phyloP scores from a whole-genome alignment of 2,329 filamentous ascomycete genomes.

The Phialocephala sp. region DNA sequence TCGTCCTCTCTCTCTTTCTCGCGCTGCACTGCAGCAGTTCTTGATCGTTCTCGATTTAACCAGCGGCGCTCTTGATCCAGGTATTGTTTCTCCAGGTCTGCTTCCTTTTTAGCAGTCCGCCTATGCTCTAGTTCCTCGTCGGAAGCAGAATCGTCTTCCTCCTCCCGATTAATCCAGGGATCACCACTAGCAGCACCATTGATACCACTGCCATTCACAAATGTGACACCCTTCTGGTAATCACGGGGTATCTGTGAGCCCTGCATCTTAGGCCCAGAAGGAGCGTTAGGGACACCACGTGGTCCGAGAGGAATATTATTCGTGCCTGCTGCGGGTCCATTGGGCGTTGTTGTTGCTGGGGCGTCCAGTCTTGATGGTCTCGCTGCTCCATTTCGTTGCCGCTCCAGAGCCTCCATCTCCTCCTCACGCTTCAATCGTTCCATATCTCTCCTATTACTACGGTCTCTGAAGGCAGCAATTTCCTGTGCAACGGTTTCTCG shows the following conservation, averaged over 20 bases:
- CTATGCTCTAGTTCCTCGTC: conserved; percentile 84
- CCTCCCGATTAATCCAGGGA: conserved; percentile 66
- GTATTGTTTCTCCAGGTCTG: conserved; percentile 81
- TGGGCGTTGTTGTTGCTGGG: conserved; percentile 60
- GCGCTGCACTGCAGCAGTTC: conserved; percentile 83
- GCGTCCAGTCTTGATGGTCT: conserved; percentile 73
- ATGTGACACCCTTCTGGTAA: conserved; percentile 78
- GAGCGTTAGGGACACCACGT: conserved; percentile 74
- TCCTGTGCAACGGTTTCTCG: conserved; percentile 92
- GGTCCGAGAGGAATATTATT: conserved; percentile 82
- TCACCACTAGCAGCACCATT: conserved; percentile 58
- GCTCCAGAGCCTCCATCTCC: conserved; percentile 86
- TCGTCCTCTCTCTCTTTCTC: conserved; percentile 82
- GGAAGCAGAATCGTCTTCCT: conserved; percentile 85
- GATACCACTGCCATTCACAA: conserved; percentile 78
- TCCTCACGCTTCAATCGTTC: conserved; percentile 89
- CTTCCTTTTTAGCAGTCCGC: conserved; percentile 70
- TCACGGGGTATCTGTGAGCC: conserved; percentile 69
- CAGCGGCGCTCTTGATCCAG: conserved; percentile 87
- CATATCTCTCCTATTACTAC: conserved; percentile 85
- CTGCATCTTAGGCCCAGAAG: conserved; percentile 71
- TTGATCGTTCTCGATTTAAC: conserved; percentile 85
- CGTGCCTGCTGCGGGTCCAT: conserved; percentile 64
- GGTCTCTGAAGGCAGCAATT: conserved; percentile 91
- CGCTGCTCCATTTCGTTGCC: conserved; percentile 71